Evolutionary conservation across 2,329 filamentous ascomycete species (phyloP).

Genomic region (Pleomassaria siparia): DNA sequence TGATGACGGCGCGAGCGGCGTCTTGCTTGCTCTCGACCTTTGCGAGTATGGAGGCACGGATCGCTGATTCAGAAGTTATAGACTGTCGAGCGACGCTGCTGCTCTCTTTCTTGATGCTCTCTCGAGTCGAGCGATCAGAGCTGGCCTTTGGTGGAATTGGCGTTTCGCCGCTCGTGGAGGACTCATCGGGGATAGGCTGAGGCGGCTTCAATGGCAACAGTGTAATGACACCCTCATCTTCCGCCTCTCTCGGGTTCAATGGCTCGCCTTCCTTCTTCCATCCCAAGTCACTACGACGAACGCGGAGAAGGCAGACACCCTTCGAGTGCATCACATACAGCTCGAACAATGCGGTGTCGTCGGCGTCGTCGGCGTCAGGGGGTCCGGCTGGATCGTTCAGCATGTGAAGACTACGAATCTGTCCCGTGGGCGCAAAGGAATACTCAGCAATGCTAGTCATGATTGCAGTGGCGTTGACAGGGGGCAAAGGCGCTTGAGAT

Average conservation of each 20-base stretch:
- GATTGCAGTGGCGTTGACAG: constrained; percentile 92
- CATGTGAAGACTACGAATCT: constrained; percentile 87
- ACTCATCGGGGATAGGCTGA: constrained; percentile 32
- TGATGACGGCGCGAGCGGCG: constrained; percentile 42
- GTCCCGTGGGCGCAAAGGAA: constrained; percentile 82
- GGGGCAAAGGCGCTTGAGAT: constrained; percentile 65
- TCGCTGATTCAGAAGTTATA: constrained; percentile 41
- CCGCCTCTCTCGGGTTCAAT: constrained; percentile 73
- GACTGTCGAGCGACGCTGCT: constrained; percentile 36
- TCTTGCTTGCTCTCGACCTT: constrained; percentile 47
- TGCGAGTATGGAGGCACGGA: constrained; percentile 44
- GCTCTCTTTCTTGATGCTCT: constrained; percentile 40
- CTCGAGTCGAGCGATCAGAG: constrained; percentile 39
- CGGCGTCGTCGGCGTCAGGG: constrained; percentile 57
- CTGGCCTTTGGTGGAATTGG: constrained; percentile 34
- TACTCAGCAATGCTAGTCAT: constrained; percentile 97
- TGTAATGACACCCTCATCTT: constrained; percentile 71
- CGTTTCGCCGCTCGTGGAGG: constrained; percentile 43
- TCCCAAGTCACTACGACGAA: constrained; percentile 87
- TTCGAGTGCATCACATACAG: constrained; percentile 97
- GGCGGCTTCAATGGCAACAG: constrained; percentile 65
- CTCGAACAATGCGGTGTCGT: constrained; percentile 82
- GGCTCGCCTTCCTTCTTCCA: constrained; percentile 92
- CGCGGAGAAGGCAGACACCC: constrained; percentile 84
- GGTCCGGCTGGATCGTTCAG: constrained; percentile 68